These are phyloP conservation scores for Hypericum androsaemum DNA, from an alignment of 345 rosid species.

Conservation along the genomic window DNA sequence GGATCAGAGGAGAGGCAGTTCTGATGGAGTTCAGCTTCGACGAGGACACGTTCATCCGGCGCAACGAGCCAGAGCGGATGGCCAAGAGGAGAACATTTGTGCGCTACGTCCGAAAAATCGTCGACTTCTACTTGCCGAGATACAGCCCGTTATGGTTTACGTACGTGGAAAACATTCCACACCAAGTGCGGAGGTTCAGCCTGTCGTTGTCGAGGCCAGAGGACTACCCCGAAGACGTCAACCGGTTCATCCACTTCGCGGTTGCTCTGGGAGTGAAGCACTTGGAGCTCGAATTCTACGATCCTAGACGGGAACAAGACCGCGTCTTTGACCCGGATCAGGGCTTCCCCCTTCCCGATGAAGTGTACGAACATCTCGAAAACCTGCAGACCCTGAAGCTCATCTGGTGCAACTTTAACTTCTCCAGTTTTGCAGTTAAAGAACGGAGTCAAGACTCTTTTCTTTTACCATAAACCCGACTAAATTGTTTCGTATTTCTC, in stretches of 20 bases:
- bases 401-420: conserved; percentile 19
- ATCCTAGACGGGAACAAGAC: conserved; percentile 15
- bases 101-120: conserved; percentile 8
- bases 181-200: conserved; percentile 9
- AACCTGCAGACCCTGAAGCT: conserved; percentile 23
- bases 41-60: conserved; percentile 18
- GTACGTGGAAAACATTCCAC: no score
- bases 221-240: conserved; percentile 8
- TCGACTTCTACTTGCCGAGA: conserved; percentile 3
- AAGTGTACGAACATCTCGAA: conserved; percentile 5
- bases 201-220: conserved; percentile 18
- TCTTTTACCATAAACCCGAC: no score
- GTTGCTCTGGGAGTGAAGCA: conserved; percentile 8
- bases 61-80: neutral
- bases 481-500: no score
- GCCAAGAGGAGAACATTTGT: conserved; percentile 16
- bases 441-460: no score
- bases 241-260: conserved; percentile 16
- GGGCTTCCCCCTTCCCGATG: conserved; percentile 14
- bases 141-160: no score
- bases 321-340: no score
- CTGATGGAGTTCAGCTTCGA: conserved; percentile 15
- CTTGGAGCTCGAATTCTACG: conserved; percentile 30
- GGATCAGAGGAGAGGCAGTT: no score
- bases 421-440: conserved; percentile 1